Evolutionary conservation across 768 basidiomycete genomes (phyloP).

Genomic region (Tylopilus intermedius): DNA sequence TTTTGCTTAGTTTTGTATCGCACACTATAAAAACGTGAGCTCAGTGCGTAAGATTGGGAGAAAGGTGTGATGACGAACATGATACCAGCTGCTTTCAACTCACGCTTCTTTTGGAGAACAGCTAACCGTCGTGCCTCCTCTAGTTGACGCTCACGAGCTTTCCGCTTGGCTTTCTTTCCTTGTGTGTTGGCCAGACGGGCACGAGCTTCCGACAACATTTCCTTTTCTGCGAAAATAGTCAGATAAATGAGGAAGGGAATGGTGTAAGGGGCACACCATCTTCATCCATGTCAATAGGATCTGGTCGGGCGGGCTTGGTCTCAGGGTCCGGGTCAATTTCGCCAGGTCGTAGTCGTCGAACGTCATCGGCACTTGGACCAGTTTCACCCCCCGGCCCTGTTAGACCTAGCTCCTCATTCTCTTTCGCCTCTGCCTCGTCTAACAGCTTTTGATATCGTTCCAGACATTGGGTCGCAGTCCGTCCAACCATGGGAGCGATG

Average conservation of each 20-base stretch:
- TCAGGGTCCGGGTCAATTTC: conserved; percentile 99
- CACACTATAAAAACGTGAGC: conserved; percentile 49
- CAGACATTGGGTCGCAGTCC: conserved; percentile 95
- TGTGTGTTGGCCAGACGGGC: conserved; percentile 98
- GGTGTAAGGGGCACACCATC: conserved; percentile 58
- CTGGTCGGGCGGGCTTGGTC: conserved; percentile 95
- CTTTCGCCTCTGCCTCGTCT: conserved; percentile 95
- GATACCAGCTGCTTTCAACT: conserved; percentile 96
- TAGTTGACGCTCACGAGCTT: conserved; percentile 93
- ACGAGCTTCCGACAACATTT: conserved; percentile 98
- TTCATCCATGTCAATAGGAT: conserved; percentile 99
- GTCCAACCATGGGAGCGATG: conserved; percentile 95
- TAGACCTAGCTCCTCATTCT: conserved; percentile 90
- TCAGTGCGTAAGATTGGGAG: background rate
- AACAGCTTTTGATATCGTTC: conserved; percentile 97
- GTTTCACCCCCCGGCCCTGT: conserved; percentile 75
- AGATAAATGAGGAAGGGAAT: background rate
- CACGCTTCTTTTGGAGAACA: conserved; percentile 94
- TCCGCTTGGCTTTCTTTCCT: conserved; percentile 98
- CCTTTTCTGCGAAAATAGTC: conserved; percentile 67
- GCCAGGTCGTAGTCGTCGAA: conserved; percentile 83
- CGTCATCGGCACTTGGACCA: conserved; percentile 89
- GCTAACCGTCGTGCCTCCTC: conserved; percentile 94
- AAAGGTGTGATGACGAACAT: conserved; percentile 51
- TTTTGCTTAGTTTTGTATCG: conserved; percentile 92